Base-by-base conservation (phyloP, 345 rosid species). In the Eucalyptus sideroxylon region DNA sequence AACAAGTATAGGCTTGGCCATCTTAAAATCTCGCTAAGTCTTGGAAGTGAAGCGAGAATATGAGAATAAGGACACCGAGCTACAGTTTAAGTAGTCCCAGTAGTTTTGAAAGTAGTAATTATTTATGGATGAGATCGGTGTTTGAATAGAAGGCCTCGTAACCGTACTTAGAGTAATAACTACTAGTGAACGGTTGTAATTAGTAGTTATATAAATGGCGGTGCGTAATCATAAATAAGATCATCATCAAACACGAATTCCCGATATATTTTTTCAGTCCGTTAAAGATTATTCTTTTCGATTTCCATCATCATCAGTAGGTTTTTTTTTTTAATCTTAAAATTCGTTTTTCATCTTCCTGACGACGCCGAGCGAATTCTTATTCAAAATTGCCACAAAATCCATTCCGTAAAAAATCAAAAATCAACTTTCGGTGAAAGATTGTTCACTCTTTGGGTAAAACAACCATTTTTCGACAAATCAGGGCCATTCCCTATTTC, bases 301-400 rank as follows among this genome's bases (percentile, higher is more conserved):
- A 16, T n/a, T 14, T 65, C 6, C 77, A 65, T 65, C 37, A 2
- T 4, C 34, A 30, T 65, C 16, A 3, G 37, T 65, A n/a, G 10
- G 5, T 23, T 30, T 55, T 55, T 21, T 55, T 55, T 55, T 23
- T 12, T 60, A 10, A 3, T 65, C 72, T 65, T n/a, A n/a, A 65
- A 65, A 65, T n/a, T 65, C 5, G 11, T 15, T 15, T 14, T 65
- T 65, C 37, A 65, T 65, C 11, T 65, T 4, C 11, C 0, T 27
- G 31, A n/a, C 3, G 0, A 65, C 2, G 3, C 37, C 10, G 1
- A n/a, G 17, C 16, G 10, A 65, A 30, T 30, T n/a, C 19, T 16
- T 65, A 65, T 65, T 7, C 37, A n/a, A 65, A 65, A 65, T 65
- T 16, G 37, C 37, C 21, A 15, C 1, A n/a, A 15, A 15, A 65